Percentiles rank a stretch among this genome's conserved stretches.
Evolutionary conservation across 345 rosid genomes (phyloP).

Genomic region (Draba incana): DNA sequence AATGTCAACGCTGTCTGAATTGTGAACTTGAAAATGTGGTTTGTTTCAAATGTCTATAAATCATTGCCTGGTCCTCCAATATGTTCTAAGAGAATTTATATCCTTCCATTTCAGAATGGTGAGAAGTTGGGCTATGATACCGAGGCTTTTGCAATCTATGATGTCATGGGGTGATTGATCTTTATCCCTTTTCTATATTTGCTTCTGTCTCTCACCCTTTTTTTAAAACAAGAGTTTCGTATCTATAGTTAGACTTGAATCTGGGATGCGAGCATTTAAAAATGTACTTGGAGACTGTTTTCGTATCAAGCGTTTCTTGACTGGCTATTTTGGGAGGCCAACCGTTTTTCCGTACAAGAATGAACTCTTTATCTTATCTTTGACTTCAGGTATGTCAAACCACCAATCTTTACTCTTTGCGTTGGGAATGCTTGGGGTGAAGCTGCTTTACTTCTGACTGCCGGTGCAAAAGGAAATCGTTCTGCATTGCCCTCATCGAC

Average conservation of each 20-base stretch:
- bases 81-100: slow-evolving; percentile 11
- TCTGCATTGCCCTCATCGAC: slow-evolving; percentile 50
- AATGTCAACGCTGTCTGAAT: slow-evolving; percentile 10
- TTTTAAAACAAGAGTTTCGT: background rate
- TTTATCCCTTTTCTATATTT: slow-evolving; percentile 27
- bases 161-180: slow-evolving; percentile 72
- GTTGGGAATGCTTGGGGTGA: slow-evolving; percentile 99
- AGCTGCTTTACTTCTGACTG: slow-evolving; percentile 76
- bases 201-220: background rate
- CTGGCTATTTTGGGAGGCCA: background rate
- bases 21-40: slow-evolving; percentile 3
- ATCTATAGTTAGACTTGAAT: background rate
- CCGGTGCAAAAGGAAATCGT: slow-evolving; percentile 50
- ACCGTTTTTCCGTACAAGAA: slow-evolving; percentile 4
- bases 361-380: slow-evolving; percentile 25
- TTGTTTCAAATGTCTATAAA: background rate
- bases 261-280: slow-evolving; percentile 6
- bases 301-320: slow-evolving; percentile 10
- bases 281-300: slow-evolving; percentile 10
- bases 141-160: slow-evolving; percentile 91
- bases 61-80: slow-evolving; percentile 14
- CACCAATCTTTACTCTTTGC: slow-evolving; percentile 94
- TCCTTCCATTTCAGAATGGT: slow-evolving; percentile 44
- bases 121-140: slow-evolving; percentile 84
- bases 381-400: slow-evolving; percentile 64